These are phyloP conservation scores for Cyanidiococcus yangmingshanensis DNA, from an alignment of 23 red algal species.

Conservation along the genomic window DNA sequence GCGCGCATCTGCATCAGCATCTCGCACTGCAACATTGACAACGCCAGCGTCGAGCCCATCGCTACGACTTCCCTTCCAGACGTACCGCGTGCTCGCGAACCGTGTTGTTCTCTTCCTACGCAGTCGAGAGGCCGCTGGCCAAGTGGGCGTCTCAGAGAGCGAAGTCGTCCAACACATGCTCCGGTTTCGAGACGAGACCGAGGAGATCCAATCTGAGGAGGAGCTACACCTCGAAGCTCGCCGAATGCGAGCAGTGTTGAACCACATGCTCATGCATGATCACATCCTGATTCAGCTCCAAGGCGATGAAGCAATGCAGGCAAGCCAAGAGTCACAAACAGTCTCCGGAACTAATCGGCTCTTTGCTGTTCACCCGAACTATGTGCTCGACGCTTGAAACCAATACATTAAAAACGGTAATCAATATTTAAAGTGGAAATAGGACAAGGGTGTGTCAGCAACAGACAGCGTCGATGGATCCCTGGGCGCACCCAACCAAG, in stretches of 20 bases:
- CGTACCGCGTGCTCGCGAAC: slow-evolving; percentile 66
- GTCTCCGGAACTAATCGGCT: slow-evolving; percentile 33
- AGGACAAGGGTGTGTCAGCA: too few relatives aligned
- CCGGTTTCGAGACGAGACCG: slow-evolving; percentile 55
- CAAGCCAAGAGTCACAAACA: not conserved
- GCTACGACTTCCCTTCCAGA: slow-evolving; percentile 52
- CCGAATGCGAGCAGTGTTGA: slow-evolving; percentile 50
- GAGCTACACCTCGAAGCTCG: slow-evolving; percentile 54
- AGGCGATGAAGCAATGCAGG: slow-evolving; percentile 32
- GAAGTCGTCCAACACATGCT: slow-evolving; percentile 47
- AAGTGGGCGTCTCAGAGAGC: slow-evolving; percentile 17
- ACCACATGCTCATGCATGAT: slow-evolving; percentile 81
- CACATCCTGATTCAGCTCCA: slow-evolving; percentile 70
- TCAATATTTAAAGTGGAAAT: too few relatives aligned
- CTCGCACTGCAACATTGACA: not conserved
- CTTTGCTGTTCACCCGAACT: slow-evolving; percentile 82
- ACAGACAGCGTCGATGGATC: too few relatives aligned
- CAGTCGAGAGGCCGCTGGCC: slow-evolving; percentile 39
- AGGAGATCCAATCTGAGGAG: slow-evolving; percentile 56
- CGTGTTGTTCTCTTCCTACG: slow-evolving; percentile 70
- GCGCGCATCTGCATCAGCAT: not conserved
- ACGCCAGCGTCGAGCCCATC: not conserved
- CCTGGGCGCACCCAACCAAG: too few relatives aligned
- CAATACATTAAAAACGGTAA: too few relatives aligned
- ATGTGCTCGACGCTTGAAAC: slow-evolving; percentile 31